Percentiles rank a stretch among this genome's conserved stretches.
Evolutionary conservation across 2,329 filamentous ascomycete genomes (phyloP).

Genomic region (Penicillium sp.): DNA sequence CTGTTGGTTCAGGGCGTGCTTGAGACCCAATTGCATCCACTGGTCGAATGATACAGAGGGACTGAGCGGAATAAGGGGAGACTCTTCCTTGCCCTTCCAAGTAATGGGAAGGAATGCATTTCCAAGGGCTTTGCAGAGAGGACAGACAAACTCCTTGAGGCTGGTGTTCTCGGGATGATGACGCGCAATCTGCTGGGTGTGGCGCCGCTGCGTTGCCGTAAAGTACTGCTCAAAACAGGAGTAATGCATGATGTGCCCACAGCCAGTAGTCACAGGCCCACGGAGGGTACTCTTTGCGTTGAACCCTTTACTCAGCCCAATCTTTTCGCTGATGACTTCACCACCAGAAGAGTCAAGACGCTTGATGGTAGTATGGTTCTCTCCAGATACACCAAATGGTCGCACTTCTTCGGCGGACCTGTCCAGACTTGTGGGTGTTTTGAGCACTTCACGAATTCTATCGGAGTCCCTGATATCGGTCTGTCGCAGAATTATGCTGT

Average conservation of each 20-base stretch:
- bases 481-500: constrained; percentile 82
- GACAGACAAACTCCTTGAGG: constrained; percentile 89
- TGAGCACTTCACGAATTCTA: constrained; percentile 77
- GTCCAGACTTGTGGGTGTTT: constrained; percentile 78
- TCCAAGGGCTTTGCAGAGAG: constrained; percentile 91
- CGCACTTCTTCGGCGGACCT: constrained; percentile 76
- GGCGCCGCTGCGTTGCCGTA: constrained; percentile 76
- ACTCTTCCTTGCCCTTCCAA: constrained; percentile 89
- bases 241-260: constrained; percentile 98
- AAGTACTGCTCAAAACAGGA: constrained; percentile 92
- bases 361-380: constrained; percentile 74
- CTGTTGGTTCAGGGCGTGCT: constrained; percentile 46
- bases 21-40: constrained; percentile 64
- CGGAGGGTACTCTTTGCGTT: constrained; percentile 63
- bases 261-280: constrained; percentile 84
- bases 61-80: constrained; percentile 71
- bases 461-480: constrained; percentile 80
- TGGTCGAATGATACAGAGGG: constrained; percentile 61
- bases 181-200: constrained; percentile 87
- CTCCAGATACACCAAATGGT: constrained; percentile 85
- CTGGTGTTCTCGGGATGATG: constrained; percentile 83
- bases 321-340: constrained; percentile 69
- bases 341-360: constrained; percentile 73
- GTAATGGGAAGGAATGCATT: constrained; percentile 93
- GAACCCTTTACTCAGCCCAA: constrained; percentile 87